Evolutionary conservation across 257 asterid genomes (phyloP), one percentile per base, ranked within the genome.

Genomic region (Nicotiana attenuata): DNA sequence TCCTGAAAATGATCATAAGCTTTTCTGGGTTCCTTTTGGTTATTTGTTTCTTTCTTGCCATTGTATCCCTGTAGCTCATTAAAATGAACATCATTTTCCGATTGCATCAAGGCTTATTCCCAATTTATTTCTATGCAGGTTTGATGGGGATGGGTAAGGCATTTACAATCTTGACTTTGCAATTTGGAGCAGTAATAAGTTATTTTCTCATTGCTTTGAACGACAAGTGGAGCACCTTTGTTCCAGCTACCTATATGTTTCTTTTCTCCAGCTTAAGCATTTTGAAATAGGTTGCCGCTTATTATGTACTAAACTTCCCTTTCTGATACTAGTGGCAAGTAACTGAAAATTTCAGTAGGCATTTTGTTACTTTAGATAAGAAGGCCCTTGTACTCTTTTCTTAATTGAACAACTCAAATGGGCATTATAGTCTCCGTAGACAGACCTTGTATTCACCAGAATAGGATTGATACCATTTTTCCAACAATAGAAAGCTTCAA

Each of bases 141-240:
- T 96, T 82, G 99, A 96, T 81, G 99, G 99, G 86, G 99, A 96
- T 89, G 99, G 99, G 99, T 96, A 85, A 53, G 97, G 88, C 38
- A 73, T 87, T 84, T 65, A 41, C 68, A 63, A 65, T 85, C 84
- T 28, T 82, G 73, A 20, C 78, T 84, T 73, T 55, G 82, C 76
- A 66, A 45, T 82, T 77, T 76, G 71, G 86, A 86, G 63, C 65
- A 64, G 38, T 61, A 82, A 78, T 76, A 71, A 52, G 82, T 82
- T 83, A 64, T 61, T 67, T 86, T 65, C 41, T 6, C 15, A 59
- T 47, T 73, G 8, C 79, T 24, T 73, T 73, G 61, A 47, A 73
- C 26, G 7, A 24, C 61, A 73, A 73, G 79, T 35, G 8, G 63
- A 73, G 61, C 15, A 4, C 63, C 65, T 26, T 61, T 61, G 24